Percentiles rank a stretch among this genome's conserved stretches.
These are phyloP conservation scores for Amaranthus hypochondriacus DNA, from an alignment of 148 eudicot genomes.

Conservation along the genomic window DNA sequence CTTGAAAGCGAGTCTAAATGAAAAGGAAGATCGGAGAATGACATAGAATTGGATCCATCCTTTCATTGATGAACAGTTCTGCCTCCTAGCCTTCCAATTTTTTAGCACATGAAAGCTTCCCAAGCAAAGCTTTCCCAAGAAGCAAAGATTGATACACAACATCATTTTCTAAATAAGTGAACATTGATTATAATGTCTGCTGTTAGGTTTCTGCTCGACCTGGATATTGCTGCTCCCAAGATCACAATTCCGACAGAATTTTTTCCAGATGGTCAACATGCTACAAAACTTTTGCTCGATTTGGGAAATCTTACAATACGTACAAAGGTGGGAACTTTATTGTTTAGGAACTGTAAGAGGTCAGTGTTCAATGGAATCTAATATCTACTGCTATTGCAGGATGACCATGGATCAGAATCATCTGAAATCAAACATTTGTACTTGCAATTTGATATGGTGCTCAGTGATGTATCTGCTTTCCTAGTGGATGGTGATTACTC, in stretches of 20 bases:
- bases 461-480: constrained; percentile 92
- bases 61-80: background rate
- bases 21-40: background rate
- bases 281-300: constrained; percentile 88
- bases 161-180: background rate
- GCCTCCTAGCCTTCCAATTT: background rate
- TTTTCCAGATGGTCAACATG: constrained; percentile 60
- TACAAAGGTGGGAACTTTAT: constrained; percentile 47
- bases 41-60: no score
- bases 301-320: constrained; percentile 85
- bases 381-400: constrained; percentile 42
- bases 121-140: background rate
- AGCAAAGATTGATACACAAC: background rate
- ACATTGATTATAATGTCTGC: constrained; percentile 8
- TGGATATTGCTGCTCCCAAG: constrained; percentile 99
- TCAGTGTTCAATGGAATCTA: background rate
- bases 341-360: background rate
- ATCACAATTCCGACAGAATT: constrained; percentile 89
- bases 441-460: constrained; percentile 81
- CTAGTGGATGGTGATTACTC: constrained; percentile 84
- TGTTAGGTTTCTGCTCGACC: constrained; percentile 80
- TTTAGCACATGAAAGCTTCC: background rate
- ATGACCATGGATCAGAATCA: constrained; percentile 45
- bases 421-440: constrained; percentile 59
- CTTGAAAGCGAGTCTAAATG: background rate